These are phyloP conservation scores for Actinidia arguta DNA, from an alignment of 179 eudicot species.

Conservation along the genomic window DNA sequence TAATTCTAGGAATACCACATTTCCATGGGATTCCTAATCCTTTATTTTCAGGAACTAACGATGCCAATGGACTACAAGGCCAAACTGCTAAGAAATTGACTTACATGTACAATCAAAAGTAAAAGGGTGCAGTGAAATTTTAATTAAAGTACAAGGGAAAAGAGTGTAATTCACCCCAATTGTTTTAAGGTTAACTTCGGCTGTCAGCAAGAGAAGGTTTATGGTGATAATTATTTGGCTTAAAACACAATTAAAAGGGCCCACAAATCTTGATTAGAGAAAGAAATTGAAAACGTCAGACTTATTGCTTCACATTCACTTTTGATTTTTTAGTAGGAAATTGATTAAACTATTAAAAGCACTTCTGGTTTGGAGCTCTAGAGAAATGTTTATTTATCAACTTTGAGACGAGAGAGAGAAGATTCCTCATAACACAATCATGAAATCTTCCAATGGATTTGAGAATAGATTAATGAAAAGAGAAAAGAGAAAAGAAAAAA, in stretches of 20 bases:
- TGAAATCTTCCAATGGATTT: background rate
- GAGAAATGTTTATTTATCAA: background rate
- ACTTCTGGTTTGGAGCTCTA: background rate
- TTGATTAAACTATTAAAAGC: background rate
- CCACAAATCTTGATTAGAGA: constrained; percentile 7
- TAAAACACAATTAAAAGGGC: background rate
- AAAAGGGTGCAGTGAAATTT: too few species aligned
- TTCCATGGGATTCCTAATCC: too few species aligned
- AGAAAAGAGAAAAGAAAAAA: too few species aligned
- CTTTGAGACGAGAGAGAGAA: background rate
- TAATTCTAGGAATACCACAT: too few species aligned
- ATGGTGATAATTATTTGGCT: constrained; percentile 1
- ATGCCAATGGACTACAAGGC: too few species aligned
- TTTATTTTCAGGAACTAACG: too few species aligned
- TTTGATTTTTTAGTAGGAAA: constrained; percentile 5
- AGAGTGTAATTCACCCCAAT: background rate
- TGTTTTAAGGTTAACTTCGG: background rate
- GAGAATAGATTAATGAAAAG: too few species aligned
- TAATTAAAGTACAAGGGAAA: too few species aligned
- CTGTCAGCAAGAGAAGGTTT: background rate
- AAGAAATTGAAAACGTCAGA: background rate
- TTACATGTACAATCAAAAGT: too few species aligned
- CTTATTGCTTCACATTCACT: background rate
- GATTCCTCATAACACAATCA: background rate
- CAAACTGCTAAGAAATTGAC: too few species aligned